Conservation (phyloP, 495 filamentous ascomycete species). For the Daldinia decipiens region DNA sequence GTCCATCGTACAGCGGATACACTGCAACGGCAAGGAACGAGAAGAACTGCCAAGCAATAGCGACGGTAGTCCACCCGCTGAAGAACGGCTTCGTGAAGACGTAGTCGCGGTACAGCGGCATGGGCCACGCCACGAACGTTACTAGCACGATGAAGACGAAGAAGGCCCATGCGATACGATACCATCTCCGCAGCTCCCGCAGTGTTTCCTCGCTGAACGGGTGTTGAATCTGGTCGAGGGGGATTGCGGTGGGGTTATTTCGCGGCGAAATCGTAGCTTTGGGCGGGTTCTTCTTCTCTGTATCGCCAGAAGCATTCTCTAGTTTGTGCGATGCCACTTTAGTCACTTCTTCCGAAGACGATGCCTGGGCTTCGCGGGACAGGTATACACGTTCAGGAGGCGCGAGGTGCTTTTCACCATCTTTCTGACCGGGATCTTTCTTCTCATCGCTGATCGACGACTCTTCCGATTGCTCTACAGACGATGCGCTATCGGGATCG, state of each 20-base stretch:
- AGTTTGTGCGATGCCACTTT: not conserved
- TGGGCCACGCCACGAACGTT: slow-evolving; percentile 82
- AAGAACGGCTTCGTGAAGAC: slow-evolving; percentile 84
- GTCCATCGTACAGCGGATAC: slow-evolving; percentile 46
- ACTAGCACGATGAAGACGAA: slow-evolving; percentile 74
- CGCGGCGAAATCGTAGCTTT: not conserved
- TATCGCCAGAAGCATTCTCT: not conserved
- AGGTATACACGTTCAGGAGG: slow-evolving; percentile 15
- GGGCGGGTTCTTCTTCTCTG: not conserved
- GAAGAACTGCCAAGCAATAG: slow-evolving; percentile 31
- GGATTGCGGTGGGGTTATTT: not conserved
- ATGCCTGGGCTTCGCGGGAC: slow-evolving; percentile 12
- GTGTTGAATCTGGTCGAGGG: slow-evolving; percentile 38
- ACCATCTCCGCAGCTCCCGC: slow-evolving; percentile 68
- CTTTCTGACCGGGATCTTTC: slow-evolving; percentile 6
- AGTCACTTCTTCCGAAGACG: not conserved
- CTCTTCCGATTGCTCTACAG: slow-evolving; percentile 45
- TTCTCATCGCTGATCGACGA: slow-evolving; percentile 31
- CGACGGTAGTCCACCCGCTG: slow-evolving; percentile 78
- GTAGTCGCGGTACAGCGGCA: slow-evolving; percentile 85
- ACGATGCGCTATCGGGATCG: slow-evolving; percentile 62
- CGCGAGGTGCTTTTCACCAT: not conserved
- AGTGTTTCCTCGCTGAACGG: slow-evolving; percentile 61
- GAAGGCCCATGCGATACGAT: slow-evolving; percentile 74
- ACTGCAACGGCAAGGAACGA: slow-evolving; percentile 20